Conservation (phyloP, 306 rosid species). For the Quercus alba region DNA sequence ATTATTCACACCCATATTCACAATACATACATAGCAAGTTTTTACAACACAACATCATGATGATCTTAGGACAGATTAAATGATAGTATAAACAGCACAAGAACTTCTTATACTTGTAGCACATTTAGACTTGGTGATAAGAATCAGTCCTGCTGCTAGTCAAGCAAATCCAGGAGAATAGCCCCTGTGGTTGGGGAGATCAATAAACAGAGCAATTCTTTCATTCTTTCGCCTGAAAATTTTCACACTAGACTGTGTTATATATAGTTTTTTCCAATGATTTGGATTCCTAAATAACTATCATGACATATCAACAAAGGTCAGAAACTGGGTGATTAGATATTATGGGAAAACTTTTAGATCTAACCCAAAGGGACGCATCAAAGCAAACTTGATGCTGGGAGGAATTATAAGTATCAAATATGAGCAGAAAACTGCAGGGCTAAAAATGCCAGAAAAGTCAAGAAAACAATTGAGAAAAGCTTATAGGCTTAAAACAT, state of each 20-base stretch:
- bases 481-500: neutral
- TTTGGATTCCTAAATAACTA: neutral
- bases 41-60: conserved; percentile 1
- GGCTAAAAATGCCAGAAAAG: neutral
- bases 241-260: conserved; percentile 24
- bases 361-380: neutral
- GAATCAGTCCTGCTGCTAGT: conserved; percentile 22
- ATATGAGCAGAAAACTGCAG: neutral
- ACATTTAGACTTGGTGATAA: conserved; percentile 14
- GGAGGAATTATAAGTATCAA: neutral
- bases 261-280: neutral
- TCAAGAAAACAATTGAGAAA: neutral
- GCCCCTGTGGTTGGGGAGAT: conserved; percentile 13
- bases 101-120: conserved; percentile 24
- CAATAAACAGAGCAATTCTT: conserved; percentile 13
- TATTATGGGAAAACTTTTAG: neutral
- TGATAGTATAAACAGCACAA: conserved; percentile 28
- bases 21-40: conserved; percentile 20
- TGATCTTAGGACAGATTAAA: conserved; percentile 13
- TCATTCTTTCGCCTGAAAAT: conserved; percentile 47
- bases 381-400: neutral
- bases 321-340: conserved; percentile 2
- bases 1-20: conserved; percentile 29
- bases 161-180: conserved; percentile 27
- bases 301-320: neutral